A percentile compares a stretch with the other conserved stretches of the same genome.
These are phyloP conservation scores for Coemansia pectinata DNA, from an alignment of 192 early-diverging fungal genomes.

Conservation along the genomic window DNA sequence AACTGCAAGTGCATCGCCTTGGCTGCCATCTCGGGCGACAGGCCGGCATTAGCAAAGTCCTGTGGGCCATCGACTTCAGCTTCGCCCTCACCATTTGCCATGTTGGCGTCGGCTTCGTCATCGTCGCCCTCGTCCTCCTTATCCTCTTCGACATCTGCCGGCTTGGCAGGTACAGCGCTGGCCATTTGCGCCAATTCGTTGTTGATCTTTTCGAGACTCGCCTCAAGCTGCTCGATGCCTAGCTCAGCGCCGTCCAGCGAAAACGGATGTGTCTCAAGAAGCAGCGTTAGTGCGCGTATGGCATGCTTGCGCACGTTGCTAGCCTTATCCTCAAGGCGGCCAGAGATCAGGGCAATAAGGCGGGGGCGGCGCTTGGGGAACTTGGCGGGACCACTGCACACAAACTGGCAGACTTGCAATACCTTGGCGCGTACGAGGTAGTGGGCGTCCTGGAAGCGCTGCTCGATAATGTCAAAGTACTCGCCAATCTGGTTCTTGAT, in stretches of 20 bases:
- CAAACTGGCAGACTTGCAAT: slow-evolving; percentile 76
- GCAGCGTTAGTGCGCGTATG: slow-evolving; percentile 76
- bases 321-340: slow-evolving; percentile 88
- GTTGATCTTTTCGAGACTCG: slow-evolving; percentile 63
- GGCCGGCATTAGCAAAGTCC: slow-evolving; percentile 32
- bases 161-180: slow-evolving; percentile 24
- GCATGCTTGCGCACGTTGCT: slow-evolving; percentile 88
- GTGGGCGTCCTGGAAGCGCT: slow-evolving; percentile 89
- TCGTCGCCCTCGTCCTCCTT: slow-evolving; percentile 34
- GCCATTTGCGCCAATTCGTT: slow-evolving; percentile 67
- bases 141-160: slow-evolving; percentile 22
- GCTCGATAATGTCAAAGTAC: slow-evolving; percentile 90
- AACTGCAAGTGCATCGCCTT: slow-evolving; percentile 57
- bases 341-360: slow-evolving; percentile 69
- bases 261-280: slow-evolving; percentile 90
- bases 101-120: slow-evolving; percentile 17
- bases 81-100: slow-evolving; percentile 18
- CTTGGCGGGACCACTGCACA: slow-evolving; percentile 76
- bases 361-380: slow-evolving; percentile 75
- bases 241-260: slow-evolving; percentile 83
- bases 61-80: slow-evolving; percentile 43
- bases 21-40: slow-evolving; percentile 57
- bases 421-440: slow-evolving; percentile 86
- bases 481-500: slow-evolving; percentile 72
- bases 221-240: slow-evolving; percentile 68